A percentile compares a stretch with the other conserved stretches of the same genome.
Conservation (phyloP, 108 stramenopile species). For the Skeletonema potamos region DNA sequence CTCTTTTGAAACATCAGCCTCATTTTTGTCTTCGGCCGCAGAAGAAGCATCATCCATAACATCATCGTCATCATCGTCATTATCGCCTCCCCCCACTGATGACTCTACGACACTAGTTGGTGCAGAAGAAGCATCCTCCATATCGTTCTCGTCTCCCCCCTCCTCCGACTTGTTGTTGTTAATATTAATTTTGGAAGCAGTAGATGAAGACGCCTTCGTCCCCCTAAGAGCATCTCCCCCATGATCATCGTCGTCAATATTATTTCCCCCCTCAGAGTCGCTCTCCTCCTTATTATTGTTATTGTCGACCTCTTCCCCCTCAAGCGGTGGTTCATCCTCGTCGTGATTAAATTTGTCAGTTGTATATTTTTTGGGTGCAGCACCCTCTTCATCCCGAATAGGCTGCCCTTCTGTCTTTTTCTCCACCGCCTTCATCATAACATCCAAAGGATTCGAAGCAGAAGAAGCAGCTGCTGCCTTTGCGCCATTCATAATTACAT, state of each 20-base stretch:
- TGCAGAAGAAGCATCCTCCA: not conserved
- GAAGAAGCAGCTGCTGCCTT: not conserved
- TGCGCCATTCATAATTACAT: not conserved
- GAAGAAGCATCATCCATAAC: constrained; percentile 9
- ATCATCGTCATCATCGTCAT: not conserved
- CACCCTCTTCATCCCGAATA: not conserved
- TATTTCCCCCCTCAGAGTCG: not conserved
- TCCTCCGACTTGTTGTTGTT: not conserved
- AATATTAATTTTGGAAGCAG: not conserved
- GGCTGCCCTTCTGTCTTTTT: not conserved
- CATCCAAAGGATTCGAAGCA: not conserved
- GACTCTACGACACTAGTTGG: not conserved
- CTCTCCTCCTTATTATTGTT: not conserved
- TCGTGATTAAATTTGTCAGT: not conserved
- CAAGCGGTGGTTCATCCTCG: not conserved
- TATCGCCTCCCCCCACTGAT: constrained; percentile 4
- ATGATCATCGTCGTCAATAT: not conserved
- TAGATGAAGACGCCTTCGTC: not conserved
- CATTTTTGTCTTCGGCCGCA: not conserved
- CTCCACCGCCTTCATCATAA: not conserved
- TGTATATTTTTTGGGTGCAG: too few species aligned
- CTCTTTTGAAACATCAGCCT: not conserved
- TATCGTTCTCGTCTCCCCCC: not conserved
- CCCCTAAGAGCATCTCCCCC: not conserved
- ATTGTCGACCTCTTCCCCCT: not conserved